phyloP scores from a whole-genome alignment of 2,329 filamentous ascomycete species.

The Aspergillus thermomutatus region DNA sequence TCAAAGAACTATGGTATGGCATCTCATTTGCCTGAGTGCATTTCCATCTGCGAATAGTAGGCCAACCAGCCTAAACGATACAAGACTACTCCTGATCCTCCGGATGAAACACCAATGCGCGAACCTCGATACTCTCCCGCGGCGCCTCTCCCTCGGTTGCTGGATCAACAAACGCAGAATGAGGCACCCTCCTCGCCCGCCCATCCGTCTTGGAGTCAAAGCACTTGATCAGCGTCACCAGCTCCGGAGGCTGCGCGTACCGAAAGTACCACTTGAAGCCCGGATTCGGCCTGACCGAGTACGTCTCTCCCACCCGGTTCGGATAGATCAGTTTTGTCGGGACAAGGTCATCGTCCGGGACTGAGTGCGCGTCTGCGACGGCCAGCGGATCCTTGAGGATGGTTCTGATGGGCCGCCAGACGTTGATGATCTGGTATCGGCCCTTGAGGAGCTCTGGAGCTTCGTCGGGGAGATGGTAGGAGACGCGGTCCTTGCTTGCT shows the following conservation, averaged over 20 bases:
- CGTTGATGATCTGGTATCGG: slow-evolving; percentile 50
- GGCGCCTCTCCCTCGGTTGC: slow-evolving; percentile 37
- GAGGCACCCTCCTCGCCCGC: slow-evolving; percentile 52
- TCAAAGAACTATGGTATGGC: too few relatives aligned
- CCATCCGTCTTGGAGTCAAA: slow-evolving; percentile 59
- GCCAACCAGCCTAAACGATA: background rate
- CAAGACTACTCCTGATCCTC: slow-evolving; percentile 28
- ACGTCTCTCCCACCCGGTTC: slow-evolving; percentile 50
- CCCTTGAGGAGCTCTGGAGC: slow-evolving; percentile 41
- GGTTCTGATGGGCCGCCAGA: slow-evolving; percentile 50
- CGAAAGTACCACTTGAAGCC: slow-evolving; percentile 54
- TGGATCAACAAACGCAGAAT: slow-evolving; percentile 53
- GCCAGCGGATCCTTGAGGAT: slow-evolving; percentile 54
- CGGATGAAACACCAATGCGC: slow-evolving; percentile 52
- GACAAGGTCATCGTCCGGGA: slow-evolving; percentile 51
- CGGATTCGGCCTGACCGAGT: slow-evolving; percentile 41
- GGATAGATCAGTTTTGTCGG: slow-evolving; percentile 51
- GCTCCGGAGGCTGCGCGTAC: slow-evolving; percentile 48
- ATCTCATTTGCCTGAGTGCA: background rate
- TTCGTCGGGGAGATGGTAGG: slow-evolving; percentile 44
- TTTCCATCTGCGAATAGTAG: too few relatives aligned
- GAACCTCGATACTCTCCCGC: slow-evolving; percentile 57
- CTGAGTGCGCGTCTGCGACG: slow-evolving; percentile 50
- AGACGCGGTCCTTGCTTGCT: slow-evolving; percentile 42
- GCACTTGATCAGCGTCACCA: slow-evolving; percentile 60